Percentiles rank a stretch among this genome's conserved stretches.
Conservation (phyloP, 1,139 yeast species). For the Zygoascus sp. region DNA sequence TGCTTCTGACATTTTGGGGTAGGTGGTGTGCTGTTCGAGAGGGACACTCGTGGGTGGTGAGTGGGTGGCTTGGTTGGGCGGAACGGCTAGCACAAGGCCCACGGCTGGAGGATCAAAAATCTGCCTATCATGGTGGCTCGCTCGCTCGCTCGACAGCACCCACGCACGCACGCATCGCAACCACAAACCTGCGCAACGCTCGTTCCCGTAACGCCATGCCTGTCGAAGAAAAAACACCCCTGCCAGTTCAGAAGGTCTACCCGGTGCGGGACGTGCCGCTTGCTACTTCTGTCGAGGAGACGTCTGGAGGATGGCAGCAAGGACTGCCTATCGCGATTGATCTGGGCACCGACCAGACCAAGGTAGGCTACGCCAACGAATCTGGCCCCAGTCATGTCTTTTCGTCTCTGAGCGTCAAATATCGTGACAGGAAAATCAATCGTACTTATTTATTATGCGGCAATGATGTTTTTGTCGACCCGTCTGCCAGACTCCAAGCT, state of each 20-base stretch:
- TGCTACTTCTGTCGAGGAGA: conserved; percentile 44
- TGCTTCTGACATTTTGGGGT: conserved; percentile 37
- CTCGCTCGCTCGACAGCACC: too few relatives aligned
- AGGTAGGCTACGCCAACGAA: conserved; percentile 64
- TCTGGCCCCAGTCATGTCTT: conserved; percentile 59
- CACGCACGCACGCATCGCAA: not conserved
- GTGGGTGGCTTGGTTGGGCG: too few relatives aligned
- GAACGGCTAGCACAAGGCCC: too few relatives aligned
- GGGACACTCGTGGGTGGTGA: not conserved
- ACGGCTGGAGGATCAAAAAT: too few relatives aligned
- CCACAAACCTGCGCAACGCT: not conserved
- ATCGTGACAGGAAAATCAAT: conserved; percentile 69
- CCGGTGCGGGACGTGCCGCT: conserved; percentile 44
- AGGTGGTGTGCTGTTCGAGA: too few relatives aligned
- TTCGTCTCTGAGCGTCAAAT: conserved; percentile 66
- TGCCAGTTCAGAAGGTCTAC: conserved; percentile 33
- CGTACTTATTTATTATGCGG: conserved; percentile 72
- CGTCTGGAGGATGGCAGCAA: conserved; percentile 46
- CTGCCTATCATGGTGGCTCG: not conserved
- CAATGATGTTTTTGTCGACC: conserved; percentile 71
- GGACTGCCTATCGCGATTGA: conserved; percentile 66
- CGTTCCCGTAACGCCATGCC: conserved; percentile 7
- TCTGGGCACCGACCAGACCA: conserved; percentile 63
- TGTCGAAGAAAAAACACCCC: conserved; percentile 5
- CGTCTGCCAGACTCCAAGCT: conserved; percentile 60